Evolutionary conservation across 805 yeast genomes (phyloP).

Genomic region (Ascoidea asiatica): DNA sequence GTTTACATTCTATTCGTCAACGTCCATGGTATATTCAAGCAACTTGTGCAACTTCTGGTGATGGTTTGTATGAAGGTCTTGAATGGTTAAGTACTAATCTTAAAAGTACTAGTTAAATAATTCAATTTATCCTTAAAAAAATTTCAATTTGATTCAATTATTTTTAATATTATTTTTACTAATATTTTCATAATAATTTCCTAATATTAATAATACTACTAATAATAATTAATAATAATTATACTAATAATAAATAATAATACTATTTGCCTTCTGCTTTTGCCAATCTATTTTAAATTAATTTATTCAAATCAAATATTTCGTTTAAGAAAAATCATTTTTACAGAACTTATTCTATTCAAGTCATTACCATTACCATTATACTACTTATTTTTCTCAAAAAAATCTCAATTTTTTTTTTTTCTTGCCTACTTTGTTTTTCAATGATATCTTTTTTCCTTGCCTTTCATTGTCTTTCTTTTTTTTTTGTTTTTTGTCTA

Average conservation of each 20-base stretch:
- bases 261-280: not conserved
- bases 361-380: too few relatives aligned
- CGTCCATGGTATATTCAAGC: conserved; percentile 99
- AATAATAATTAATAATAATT: not conserved
- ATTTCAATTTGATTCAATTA: not conserved
- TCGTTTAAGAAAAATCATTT: too few relatives aligned
- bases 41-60: conserved; percentile 98
- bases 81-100: conserved; percentile 92
- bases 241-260: not conserved
- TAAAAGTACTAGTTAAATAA: conserved; percentile 43
- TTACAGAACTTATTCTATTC: too few relatives aligned
- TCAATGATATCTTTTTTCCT: too few relatives aligned
- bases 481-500: too few relatives aligned
- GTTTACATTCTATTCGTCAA: conserved; percentile 93
- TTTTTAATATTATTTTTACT: conserved; percentile 1
- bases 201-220: conserved; percentile 1
- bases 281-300: too few relatives aligned
- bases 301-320: too few relatives aligned
- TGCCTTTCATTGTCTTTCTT: too few relatives aligned
- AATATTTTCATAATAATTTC: not conserved
- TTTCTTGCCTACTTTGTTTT: too few relatives aligned
- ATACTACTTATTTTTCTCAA: too few relatives aligned
- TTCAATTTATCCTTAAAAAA: too few relatives aligned
- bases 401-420: too few relatives aligned
- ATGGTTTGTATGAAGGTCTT: conserved; percentile 94